These are phyloP conservation scores for Musa acuminata DNA, from an alignment of 176 grass and related monocot genomes.

Conservation along the genomic window DNA sequence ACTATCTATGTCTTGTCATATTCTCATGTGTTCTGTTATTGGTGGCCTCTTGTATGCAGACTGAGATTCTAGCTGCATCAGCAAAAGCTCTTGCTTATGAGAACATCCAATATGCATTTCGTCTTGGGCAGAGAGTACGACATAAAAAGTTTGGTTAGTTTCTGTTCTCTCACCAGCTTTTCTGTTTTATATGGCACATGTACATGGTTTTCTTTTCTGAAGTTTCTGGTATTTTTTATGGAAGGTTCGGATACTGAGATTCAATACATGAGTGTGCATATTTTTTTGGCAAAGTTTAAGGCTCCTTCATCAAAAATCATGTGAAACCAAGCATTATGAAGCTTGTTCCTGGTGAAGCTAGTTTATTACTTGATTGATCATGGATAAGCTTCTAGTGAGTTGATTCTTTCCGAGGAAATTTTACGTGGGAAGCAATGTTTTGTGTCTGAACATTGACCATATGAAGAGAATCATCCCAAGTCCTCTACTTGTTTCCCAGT, in stretches of 20 bases:
- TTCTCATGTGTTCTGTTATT: not conserved
- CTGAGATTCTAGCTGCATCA: constrained; percentile 67
- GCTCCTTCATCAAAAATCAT: too few relatives aligned
- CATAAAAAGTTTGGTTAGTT: constrained; percentile 88
- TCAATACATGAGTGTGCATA: not conserved
- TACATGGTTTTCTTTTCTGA: not conserved
- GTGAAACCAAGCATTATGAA: too few relatives aligned
- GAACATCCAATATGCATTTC: constrained; percentile 82
- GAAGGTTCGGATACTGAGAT: not conserved
- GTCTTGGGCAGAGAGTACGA: constrained; percentile 72
- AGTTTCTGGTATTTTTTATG: not conserved
- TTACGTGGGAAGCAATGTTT: not conserved
- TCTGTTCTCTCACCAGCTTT: constrained; percentile 8
- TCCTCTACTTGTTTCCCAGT: too few relatives aligned
- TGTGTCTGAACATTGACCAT: too few relatives aligned
- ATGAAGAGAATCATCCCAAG: too few relatives aligned
- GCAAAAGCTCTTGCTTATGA: constrained; percentile 84
- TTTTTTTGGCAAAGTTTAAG: too few relatives aligned
- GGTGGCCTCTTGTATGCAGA: constrained; percentile 28
- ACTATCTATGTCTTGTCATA: not conserved
- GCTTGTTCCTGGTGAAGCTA: not conserved
- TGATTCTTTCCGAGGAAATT: not conserved
- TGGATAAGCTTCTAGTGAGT: not conserved
- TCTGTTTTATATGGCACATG: not conserved
- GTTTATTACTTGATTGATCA: not conserved